Evolutionary conservation across 768 basidiomycete genomes (phyloP), one percentile per base, ranked within the genome.

Genomic region (Suillus plorans): DNA sequence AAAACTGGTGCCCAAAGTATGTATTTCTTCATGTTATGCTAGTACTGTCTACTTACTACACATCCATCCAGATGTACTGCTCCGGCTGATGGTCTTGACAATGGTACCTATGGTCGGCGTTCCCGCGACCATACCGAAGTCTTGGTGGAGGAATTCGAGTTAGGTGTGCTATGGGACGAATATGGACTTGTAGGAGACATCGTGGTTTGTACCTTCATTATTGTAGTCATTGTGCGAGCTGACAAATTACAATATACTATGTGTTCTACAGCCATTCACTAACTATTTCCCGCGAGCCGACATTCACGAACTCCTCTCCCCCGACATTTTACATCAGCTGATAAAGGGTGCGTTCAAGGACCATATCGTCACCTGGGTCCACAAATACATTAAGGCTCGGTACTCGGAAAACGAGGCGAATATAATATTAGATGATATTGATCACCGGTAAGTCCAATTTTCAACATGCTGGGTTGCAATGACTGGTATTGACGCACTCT

Each of bases 261-360:
- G 16, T 44, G 42, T 44, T 44, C 16, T 44, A 44, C 42, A 44
- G 42, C 42, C 42, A 44, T 44, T 65, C 68, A 80, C 1, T 71
- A 80, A 44, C 37, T 37, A 37, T 37, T 37, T 37, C 12, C 37
- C 10, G 3, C 12, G 10, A 37, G 37, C 37, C 0, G 37, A 37
- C 12, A 37, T 37, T 10, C 37, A 37, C 12, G 37, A 37, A 37
- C 37, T 37, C 37, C 37, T 37, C 2, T 37, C 37, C 12, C 37
- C 37, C 37, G 37, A 37, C 37, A 37, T 37, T 37, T 12, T 37
- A 4, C 79, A 81, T 64, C 79, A 81, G 66, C 31, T 82, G 4
- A 79, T 81, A 69, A 81, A 81, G 64, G 80, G 80, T 9, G 73
- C 71, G 2, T 81, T 81, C 68, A 81, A 80, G 61, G 80, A 80